Evolutionary conservation across 441 rosid genomes (phyloP), one percentile per base, ranked within the genome.

Genomic region (Gossypium schwendimanii): DNA sequence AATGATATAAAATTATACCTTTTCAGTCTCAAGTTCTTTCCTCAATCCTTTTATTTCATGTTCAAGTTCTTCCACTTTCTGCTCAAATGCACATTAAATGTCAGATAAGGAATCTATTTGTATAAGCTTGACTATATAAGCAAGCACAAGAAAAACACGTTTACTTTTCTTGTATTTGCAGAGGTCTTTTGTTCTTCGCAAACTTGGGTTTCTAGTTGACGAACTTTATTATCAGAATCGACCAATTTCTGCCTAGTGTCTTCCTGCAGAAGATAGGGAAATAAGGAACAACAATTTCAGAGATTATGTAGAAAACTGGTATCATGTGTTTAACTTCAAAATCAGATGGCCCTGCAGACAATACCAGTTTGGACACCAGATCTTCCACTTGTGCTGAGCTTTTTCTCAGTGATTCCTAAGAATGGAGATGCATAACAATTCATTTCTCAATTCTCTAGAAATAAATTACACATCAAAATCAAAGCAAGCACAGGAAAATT

Each of bases 181-280:
- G 85, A 86, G 79, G 82, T 73, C 64, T 84, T 83, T 81, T 91
- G 92, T 85, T 87, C 92, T 80, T 91, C 90, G 33, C 83, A 82
- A 78, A 90, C 77, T 82, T 90, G 98, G 76, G 90, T 82, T 84
- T 95, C 99, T 71, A 95, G 88, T 84, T 87, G 97, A 61, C 98
- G 96, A 80, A 85, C 84, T 85, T 83, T 95, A 78, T 91, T 93
- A 69, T 93, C 98, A 28, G 98, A 87, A 33, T 54, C 69, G 54
- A 93, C 93, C 87, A 93, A 86, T 83, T 88, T 92, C 76, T 87
- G 89, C 84, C 97, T 87, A 4, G 94, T 84, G 70, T 91, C 97
- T 78, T 95, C 98, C 97, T 91, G 83, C 68, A 71, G 70, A 71
- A 80, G 47, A 68, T 10, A 20, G 71, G 62, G 45, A 66, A 72